Evolutionary conservation across 345 rosid species (phyloP), one percentile per base, ranked within the genome.

Genomic region (Mangifera indica): DNA sequence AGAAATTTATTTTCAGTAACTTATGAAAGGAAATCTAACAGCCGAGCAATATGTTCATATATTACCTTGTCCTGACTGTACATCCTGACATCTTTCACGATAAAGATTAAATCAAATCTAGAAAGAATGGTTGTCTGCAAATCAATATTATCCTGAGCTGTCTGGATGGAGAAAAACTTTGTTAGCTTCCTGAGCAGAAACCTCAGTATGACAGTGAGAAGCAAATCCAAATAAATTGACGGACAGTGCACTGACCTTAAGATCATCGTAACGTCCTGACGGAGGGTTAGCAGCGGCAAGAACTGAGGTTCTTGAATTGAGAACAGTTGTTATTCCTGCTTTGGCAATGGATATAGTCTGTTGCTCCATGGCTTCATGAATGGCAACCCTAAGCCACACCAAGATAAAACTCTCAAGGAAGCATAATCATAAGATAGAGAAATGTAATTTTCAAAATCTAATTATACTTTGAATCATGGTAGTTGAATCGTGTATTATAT

Each of bases 211-310:
- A 61, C 37, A 51, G 9, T 54, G 60, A 64, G 49, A 68, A 61
- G 59, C 52, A 40, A 29, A 63, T 5, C 37, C 10, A 9, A 52
- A 6, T 52, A 9, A 72, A 71, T 66, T 51, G 44, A 1, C 44
- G 64, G 42, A 67, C 18, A 55, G 4, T 60, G 15, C 17, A 53
- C 63, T 44, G 67, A 94, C 99, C 95, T 92, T 95, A 42, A 92
- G 97, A 84, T 95, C 99, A 81, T 95, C 99, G 77, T 92, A 95
- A 68, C 96, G 90, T 76, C 99, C 98, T 62, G 98, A 91, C 58
- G 99, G 98, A 49, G 97, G 99, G 71, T 95, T 91, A 74, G 99
- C 99, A 84, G 98, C 99, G 10, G 98, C 98, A 73, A 95, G 98
- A 63, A 92, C 98, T 26, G 99, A 88, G 65, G 99, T 89, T 82